Evolutionary conservation across 306 rosid genomes (phyloP).

Genomic region (Comarum palustre): DNA sequence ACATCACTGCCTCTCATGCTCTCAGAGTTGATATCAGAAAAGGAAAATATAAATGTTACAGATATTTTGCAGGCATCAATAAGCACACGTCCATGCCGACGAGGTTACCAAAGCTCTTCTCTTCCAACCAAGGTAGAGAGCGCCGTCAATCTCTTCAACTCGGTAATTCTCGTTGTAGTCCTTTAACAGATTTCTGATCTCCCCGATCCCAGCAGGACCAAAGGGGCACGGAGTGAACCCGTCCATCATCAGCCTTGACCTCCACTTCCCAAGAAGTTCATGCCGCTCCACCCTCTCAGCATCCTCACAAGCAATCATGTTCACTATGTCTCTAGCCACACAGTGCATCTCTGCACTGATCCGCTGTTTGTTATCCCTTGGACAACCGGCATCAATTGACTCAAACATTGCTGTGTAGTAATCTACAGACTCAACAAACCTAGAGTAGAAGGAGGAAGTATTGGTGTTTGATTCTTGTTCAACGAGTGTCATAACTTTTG

Average conservation of each 20-base stretch:
- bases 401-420: constrained; percentile 86
- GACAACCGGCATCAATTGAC: constrained; percentile 60
- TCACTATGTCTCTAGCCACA: constrained; percentile 88
- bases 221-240: constrained; percentile 55
- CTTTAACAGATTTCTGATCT: constrained; percentile 42
- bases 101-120: constrained; percentile 54
- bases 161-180: constrained; percentile 52
- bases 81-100: constrained; percentile 73
- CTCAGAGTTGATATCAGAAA: constrained; percentile 10
- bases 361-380: constrained; percentile 56
- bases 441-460: constrained; percentile 67
- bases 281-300: constrained; percentile 86
- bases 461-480: constrained; percentile 98
- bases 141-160: constrained; percentile 40
- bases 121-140: constrained; percentile 74
- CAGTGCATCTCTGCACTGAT: constrained; percentile 83
- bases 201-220: constrained; percentile 44
- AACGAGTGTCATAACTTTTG: constrained; percentile 70
- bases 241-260: constrained; percentile 70
- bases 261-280: constrained; percentile 80
- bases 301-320: constrained; percentile 91
- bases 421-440: constrained; percentile 66
- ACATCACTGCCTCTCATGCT: constrained; percentile 23
- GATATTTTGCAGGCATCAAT: neutral
- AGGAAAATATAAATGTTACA: constrained; percentile 25